Evolutionary conservation across 176 grass and related monocot genomes (phyloP), one percentile per base, ranked within the genome.

Genomic region (Areca catechu): DNA sequence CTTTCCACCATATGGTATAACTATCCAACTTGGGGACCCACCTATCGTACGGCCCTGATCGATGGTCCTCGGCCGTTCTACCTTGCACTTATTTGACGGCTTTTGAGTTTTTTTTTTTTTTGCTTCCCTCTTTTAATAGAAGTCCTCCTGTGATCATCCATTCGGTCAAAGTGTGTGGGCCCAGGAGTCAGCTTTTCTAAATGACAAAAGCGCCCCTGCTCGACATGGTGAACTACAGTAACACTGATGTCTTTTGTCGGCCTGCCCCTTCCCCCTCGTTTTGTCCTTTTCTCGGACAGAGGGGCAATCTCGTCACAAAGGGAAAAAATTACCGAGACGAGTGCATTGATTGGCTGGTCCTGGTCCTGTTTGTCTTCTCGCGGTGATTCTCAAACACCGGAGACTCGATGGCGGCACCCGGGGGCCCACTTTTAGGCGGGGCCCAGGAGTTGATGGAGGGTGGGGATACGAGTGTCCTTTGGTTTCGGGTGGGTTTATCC

Each of bases 211-310:
- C 63, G 22, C 50, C 71, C 77, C 51, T 56, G 9, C 9, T 17
- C 22, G 20, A 48, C 51, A 73, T 53, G 19, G 16, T 54, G 54
- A 67, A 58, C 37, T 62, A 80, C 77, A 49, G 49, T 49, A 5
- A 29, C 61, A 54, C 62, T 59, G 58, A 48, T 14, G 48, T 89
- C 56, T 48, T 17, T 85, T 83, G 82, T 89, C 82, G 82, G 71
- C 63, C 67, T 80, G 53, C 51, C 2, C 19, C 53, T 22, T 24
- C 7, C 71, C 15, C 20, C 7, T 0, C 50, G 9, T 27, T 23
- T 56, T 69, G 23, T 53, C 51, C 25, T 16, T n/a, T 34, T 64
- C 6, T 20, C 20, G 53, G 10, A 5, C 25, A 5, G 16, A 58
- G 62, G 72, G 80, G 71, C 17, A 63, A 62, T 73, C 27, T 12